A percentile compares a stretch with the other conserved stretches of the same genome.
Conservation (phyloP, 306 rosid genomes). For the Fragaria vesca region DNA sequence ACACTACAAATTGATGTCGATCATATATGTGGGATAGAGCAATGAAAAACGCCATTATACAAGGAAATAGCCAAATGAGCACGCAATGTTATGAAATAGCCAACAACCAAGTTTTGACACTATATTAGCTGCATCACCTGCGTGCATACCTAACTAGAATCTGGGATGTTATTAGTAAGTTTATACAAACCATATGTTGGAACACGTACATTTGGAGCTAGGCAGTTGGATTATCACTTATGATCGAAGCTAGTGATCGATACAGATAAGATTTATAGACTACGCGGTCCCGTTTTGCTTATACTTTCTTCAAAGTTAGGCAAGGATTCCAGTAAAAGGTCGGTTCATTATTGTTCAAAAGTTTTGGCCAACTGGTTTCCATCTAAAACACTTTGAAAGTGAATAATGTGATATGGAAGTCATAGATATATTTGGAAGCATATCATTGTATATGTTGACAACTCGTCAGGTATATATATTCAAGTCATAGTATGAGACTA, state of each 20-base stretch:
- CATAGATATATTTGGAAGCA: not conserved
- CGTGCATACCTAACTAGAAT: too few relatives aligned
- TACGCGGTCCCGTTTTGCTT: constrained; percentile 5
- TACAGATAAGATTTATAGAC: not conserved
- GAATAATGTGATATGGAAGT: not conserved
- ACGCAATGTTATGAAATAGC: too few relatives aligned
- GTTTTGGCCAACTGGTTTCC: constrained; percentile 5
- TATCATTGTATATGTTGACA: not conserved
- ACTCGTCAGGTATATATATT: not conserved
- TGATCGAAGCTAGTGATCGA: not conserved
- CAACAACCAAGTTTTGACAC: too few relatives aligned
- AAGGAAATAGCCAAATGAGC: too few relatives aligned
- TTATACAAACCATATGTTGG: not conserved
- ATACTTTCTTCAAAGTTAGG: constrained; percentile 43
- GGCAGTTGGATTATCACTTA: not conserved
- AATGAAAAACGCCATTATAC: too few relatives aligned
- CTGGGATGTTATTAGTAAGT: not conserved
- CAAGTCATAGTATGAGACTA: not conserved
- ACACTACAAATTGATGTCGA: too few relatives aligned
- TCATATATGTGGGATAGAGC: too few relatives aligned
- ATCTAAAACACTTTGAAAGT: not conserved
- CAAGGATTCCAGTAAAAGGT: constrained; percentile 26
- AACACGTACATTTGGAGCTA: not conserved
- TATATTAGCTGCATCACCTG: too few relatives aligned
- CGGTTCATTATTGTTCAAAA: constrained; percentile 21